phyloP scores from a whole-genome alignment of 1,284 basidiomycete genomes.

The Ceratobasidium sp. region DNA sequence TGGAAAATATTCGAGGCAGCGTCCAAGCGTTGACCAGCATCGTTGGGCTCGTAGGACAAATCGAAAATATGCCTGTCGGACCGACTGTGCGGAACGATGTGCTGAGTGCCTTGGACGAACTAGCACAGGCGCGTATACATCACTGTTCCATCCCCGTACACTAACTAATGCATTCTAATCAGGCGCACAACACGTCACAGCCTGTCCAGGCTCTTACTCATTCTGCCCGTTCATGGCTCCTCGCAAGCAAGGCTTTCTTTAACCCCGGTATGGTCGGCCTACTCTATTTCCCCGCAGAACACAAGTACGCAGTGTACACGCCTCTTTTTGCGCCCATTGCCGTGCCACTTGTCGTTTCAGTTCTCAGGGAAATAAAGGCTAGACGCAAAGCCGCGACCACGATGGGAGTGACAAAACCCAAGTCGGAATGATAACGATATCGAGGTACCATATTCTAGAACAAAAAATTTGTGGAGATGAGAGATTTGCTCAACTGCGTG shows the following conservation, averaged over 20 bases:
- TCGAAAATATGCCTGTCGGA: slow-evolving; percentile 90
- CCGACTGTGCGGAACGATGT: slow-evolving; percentile 79
- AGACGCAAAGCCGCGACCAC: slow-evolving; percentile 28
- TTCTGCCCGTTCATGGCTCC: slow-evolving; percentile 72
- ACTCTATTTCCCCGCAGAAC: slow-evolving; percentile 96
- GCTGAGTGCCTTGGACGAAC: slow-evolving; percentile 70
- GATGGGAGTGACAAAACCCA: slow-evolving; percentile 18
- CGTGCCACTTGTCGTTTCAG: slow-evolving; percentile 81
- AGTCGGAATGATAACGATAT: slow-evolving; percentile 27
- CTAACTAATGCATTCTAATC: not conserved
- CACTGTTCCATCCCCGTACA: not conserved
- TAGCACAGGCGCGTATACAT: slow-evolving; percentile 70
- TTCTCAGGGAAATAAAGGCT: slow-evolving; percentile 69
- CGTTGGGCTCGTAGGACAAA: slow-evolving; percentile 81
- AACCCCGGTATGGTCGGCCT: slow-evolving; percentile 95
- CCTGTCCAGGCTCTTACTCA: slow-evolving; percentile 61
- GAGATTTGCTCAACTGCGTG: slow-evolving; percentile 14
- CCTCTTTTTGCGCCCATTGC: slow-evolving; percentile 90
- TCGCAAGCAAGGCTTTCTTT: slow-evolving; percentile 93
- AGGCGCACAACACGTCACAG: slow-evolving; percentile 39
- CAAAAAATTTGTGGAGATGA: not conserved
- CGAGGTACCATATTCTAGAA: slow-evolving; percentile 1
- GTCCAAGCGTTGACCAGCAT: slow-evolving; percentile 84
- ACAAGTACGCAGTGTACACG: slow-evolving; percentile 94
- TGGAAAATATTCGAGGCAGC: slow-evolving; percentile 74